phyloP scores from a whole-genome alignment of 352 stramenopile species.

The Phytopythium delawarense region DNA sequence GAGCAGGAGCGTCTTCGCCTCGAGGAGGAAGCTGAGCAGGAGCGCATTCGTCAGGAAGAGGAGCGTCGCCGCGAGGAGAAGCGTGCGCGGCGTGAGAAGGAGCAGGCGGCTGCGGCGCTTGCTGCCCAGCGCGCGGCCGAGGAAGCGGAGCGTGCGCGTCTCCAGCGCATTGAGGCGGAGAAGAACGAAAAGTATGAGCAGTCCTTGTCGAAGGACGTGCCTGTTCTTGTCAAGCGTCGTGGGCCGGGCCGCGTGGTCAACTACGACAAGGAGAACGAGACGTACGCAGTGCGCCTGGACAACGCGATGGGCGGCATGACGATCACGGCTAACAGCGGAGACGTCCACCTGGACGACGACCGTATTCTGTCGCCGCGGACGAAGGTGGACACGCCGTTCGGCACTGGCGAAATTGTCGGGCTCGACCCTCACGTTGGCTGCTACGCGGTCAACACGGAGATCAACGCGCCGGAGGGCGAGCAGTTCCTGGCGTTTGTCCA shows the following conservation, averaged over 20 bases:
- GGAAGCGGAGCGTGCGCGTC: constrained; percentile 43
- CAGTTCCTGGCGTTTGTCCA: constrained; percentile 84
- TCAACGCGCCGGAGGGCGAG: constrained; percentile 68
- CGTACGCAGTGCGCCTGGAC: constrained; percentile 70
- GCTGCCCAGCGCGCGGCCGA: constrained; percentile 34
- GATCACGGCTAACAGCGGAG: constrained; percentile 62
- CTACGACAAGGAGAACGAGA: constrained; percentile 80
- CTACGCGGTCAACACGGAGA: constrained; percentile 85
- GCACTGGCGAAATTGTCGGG: constrained; percentile 74
- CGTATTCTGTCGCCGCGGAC: constrained; percentile 82
- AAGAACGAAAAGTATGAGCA: constrained; percentile 84
- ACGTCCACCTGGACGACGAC: constrained; percentile 81
- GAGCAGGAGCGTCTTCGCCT: constrained; percentile 16
- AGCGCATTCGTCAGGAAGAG: constrained; percentile 17
- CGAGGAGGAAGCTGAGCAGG: constrained; percentile 24
- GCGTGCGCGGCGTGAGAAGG: constrained; percentile 34
- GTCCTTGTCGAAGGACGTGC: constrained; percentile 82
- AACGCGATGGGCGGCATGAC: constrained; percentile 57
- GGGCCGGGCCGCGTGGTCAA: constrained; percentile 65
- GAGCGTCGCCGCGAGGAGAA: constrained; percentile 16
- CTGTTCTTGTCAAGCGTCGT: constrained; percentile 72
- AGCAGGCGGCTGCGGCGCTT: constrained; percentile 34
- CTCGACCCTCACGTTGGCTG: constrained; percentile 85
- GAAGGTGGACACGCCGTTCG: constrained; percentile 83
- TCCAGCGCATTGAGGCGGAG: constrained; percentile 51